Evolutionary conservation across 192 early-diverging fungal genomes (phyloP).

Genomic region (Lunasporangiospora selenospora): DNA sequence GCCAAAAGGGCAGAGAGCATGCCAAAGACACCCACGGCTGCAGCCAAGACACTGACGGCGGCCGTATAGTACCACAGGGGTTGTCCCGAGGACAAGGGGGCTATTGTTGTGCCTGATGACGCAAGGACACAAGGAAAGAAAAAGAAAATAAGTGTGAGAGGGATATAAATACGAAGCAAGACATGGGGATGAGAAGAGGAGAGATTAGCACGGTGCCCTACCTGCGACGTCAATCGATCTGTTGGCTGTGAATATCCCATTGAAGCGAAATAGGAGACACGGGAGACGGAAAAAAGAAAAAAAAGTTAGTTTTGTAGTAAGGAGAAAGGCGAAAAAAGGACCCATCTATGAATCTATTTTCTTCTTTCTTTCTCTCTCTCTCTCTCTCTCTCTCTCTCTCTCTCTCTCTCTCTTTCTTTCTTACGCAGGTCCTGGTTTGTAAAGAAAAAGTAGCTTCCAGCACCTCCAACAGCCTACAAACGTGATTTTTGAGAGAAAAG

Average conservation of each 20-base stretch:
- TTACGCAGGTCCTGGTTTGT: constrained; percentile 39
- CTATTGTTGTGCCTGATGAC: constrained; percentile 1
- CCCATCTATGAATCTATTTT: too few species aligned
- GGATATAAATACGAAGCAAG: too few species aligned
- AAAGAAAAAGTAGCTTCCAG: constrained; percentile 32
- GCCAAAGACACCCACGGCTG: constrained; percentile 34
- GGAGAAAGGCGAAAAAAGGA: not conserved
- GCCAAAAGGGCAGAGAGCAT: constrained; percentile 30
- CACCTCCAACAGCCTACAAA: constrained; percentile 28
- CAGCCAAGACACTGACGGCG: constrained; percentile 39
- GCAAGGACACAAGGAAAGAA: not conserved
- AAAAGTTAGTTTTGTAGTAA: not conserved
- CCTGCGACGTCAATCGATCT: not conserved
- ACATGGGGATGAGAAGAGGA: not conserved
- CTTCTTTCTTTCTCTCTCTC: too few species aligned
- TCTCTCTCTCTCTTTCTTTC: too few species aligned
- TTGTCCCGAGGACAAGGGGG: constrained; percentile 26
- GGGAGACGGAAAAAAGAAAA: not conserved
- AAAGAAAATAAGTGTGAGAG: not conserved
- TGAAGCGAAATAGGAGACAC: not conserved
- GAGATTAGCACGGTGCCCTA: not conserved
- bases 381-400: too few species aligned
- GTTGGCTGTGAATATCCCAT: constrained; percentile 13
- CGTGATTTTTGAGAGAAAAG: not conserved
- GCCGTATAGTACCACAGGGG: constrained; percentile 34